A percentile compares a stretch with the other conserved stretches of the same genome.
These are phyloP conservation scores for Funneliformis caledonium DNA, from an alignment of 371 early-diverging fungal genomes.

Conservation along the genomic window DNA sequence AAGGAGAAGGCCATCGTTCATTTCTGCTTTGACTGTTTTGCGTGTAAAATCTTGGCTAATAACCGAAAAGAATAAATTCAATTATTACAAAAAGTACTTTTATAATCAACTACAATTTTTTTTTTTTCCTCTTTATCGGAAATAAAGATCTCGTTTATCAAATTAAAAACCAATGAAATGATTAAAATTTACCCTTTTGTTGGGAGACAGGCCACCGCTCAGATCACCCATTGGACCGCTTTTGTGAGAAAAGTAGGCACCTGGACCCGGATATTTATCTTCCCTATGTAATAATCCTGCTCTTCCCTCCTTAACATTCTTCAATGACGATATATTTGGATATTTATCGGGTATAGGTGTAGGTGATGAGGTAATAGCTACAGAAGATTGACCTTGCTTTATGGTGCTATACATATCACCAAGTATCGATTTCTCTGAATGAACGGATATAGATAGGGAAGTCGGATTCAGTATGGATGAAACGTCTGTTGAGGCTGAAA, in stretches of 20 bases:
- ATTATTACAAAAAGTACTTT: neutral
- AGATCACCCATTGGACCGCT: slow-evolving; percentile 19
- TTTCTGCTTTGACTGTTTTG: neutral
- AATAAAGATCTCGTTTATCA: too few species aligned
- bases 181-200: slow-evolving; percentile 29
- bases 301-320: slow-evolving; percentile 17
- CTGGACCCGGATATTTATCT: slow-evolving; percentile 22
- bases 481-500: neutral
- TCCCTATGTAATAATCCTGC: slow-evolving; percentile 5
- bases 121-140: too few species aligned
- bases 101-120: too few species aligned
- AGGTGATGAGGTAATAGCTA: neutral
- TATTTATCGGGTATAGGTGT: neutral
- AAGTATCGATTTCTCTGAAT: slow-evolving; percentile 32
- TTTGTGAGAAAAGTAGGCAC: slow-evolving; percentile 18
- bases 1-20: slow-evolving; percentile 11
- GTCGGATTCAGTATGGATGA: slow-evolving; percentile 1
- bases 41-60: slow-evolving; percentile 21
- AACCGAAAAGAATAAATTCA: neutral
- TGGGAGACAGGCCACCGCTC: slow-evolving; percentile 10
- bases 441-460: neutral
- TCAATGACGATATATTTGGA: neutral
- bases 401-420: slow-evolving; percentile 6
- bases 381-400: neutral
- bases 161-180: neutral